Base-by-base conservation (phyloP, 2,329 filamentous ascomycete species). In the Xenoacremonium recifei region DNA sequence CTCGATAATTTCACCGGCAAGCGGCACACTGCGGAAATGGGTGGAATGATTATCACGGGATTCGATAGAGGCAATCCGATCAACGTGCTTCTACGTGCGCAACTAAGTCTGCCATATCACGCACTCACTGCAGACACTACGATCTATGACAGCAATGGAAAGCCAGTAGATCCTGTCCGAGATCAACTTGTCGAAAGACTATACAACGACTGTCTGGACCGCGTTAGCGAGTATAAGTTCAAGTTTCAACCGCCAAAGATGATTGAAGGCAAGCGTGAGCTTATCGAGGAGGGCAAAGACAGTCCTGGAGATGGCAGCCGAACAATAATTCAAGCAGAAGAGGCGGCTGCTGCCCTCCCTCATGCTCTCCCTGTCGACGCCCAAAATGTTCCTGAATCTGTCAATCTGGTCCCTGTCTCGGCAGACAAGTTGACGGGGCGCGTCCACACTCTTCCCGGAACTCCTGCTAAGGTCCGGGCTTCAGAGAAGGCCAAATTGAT, bases 1-100 rank as follows among this genome's bases (percentile, higher is more conserved):
- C 81, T 60, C 67, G 73, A 61, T 57, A 72, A 51, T 61, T 66
- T 79, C 76, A 63, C 78, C 68, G 76, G 72, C 7, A 77, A 74
- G 47, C 72, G 81, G 37, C 86, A 85, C 59, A 97, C 91, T 16
- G 93, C 89, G 21, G 93, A 99, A 64, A 95, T 96, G 84, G 93
- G 93, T 20, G 93, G 92, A 41, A 96, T 99, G 76, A 97, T 99
- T 46, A 90, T 99, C 47, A 96, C 95, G 23, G 93, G 93, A 1
- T 99, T 97, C 62, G 90, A 97, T 53, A 82, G 89, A 51, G 95
- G 95, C 15, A 99, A 99, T 56, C 93, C 93, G 5, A 71, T 99
- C 54, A 95, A 96, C 61, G 81, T 91, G 36, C 82, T 99, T 45
- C 84, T 99, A 42, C 84, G 93, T 52, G 91, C 89, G 13, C 95